Evolutionary conservation across 306 rosid species (phyloP), one percentile per base, ranked within the genome.

Genomic region (Ormosia semicastrata): DNA sequence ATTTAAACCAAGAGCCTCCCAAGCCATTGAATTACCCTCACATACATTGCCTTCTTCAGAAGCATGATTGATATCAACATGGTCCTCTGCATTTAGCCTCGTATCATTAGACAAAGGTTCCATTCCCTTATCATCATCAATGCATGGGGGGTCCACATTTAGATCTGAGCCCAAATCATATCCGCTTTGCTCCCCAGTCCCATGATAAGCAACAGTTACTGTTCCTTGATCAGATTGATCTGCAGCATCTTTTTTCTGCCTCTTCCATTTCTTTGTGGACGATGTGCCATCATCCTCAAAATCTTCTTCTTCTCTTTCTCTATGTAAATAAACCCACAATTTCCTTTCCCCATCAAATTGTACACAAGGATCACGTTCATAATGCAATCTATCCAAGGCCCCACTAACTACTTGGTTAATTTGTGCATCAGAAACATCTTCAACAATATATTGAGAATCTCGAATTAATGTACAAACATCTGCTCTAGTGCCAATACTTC

Each of bases 251-350:
- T 96, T 96, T 81, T 96, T 96, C 90, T 91, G 99, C 87, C 98
- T 89, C 91, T 91, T 96, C 99, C 99, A 96, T 86, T 96, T 96
- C 91, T 96, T 96, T 1, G 99, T 96, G 72, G 99, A 96, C 13
- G 99, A 96, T 59, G 99, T 96, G 64, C 99, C 99, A 76, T 96
- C 99, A 81, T 96, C 99, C 85, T 94, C 99, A 72, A 96, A 96
- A 88, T 94, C 99, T 88, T 96, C 99, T 74, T 96, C 99, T 80
- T 96, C 99, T 83, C 99, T 91, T 84, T 96, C 99, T 84, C 97
- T 92, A 68, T 96, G 99, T 83, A 96, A 91, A 84, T 96, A 96
- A 82, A 92, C 99, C 99, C 99, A 96, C 75, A 96, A 79, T 84
- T 96, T 94, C 78, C 98, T 92, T 83, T 96, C 99, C 37, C 95